These are phyloP conservation scores for Candida verbasci DNA, from an alignment of 805 yeast genomes.

Conservation along the genomic window DNA sequence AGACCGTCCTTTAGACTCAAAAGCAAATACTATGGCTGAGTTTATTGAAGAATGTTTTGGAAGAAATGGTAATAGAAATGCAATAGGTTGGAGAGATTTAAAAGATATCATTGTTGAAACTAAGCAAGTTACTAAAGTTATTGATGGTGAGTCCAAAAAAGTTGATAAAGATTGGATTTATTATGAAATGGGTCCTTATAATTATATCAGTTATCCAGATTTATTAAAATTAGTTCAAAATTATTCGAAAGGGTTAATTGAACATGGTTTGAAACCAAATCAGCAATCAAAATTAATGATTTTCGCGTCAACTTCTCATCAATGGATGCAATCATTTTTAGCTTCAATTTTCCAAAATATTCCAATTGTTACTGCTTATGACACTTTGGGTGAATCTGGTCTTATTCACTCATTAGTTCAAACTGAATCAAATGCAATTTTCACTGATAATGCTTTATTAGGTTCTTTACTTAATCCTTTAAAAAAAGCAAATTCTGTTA, in stretches of 20 bases:
- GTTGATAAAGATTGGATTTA: conserved; percentile 86
- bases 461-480: conserved; percentile 67
- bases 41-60: conserved; percentile 58
- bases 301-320: conserved; percentile 81
- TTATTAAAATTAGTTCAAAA: conserved; percentile 45
- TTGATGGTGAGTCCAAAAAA: conserved; percentile 69
- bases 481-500: conserved; percentile 54
- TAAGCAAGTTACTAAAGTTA: conserved; percentile 65
- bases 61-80: conserved; percentile 48
- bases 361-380: conserved; percentile 93
- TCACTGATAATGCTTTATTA: conserved; percentile 78
- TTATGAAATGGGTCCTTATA: conserved; percentile 74
- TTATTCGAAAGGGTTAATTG: conserved; percentile 71
- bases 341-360: conserved; percentile 76
- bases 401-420: conserved; percentile 80
- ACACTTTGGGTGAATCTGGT: conserved; percentile 87
- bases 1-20: conserved; percentile 57
- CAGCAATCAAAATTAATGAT: conserved; percentile 67
- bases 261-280: conserved; percentile 64
- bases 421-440: conserved; percentile 74
- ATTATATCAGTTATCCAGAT: conserved; percentile 59
- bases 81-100: conserved; percentile 78
- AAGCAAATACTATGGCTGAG: conserved; percentile 68
- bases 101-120: conserved; percentile 71
- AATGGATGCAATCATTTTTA: conserved; percentile 85